Percentiles rank a stretch among this genome's conserved stretches.
Conservation (phyloP, 202 grass and related monocot genomes). For the Carex sylvatica region DNA sequence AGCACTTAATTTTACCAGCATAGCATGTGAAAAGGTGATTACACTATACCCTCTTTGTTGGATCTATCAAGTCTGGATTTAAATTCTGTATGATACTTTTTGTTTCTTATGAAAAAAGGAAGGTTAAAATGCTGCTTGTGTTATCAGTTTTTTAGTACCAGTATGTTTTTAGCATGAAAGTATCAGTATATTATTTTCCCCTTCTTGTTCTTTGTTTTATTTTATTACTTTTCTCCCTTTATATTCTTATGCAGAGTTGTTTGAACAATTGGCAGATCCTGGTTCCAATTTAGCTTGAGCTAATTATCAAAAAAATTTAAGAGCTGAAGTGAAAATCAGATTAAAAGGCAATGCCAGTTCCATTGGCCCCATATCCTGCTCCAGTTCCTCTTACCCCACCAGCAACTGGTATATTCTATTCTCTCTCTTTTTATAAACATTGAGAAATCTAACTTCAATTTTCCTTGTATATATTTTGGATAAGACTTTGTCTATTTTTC, state of each 20-base stretch:
- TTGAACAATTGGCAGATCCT: conserved; percentile 27
- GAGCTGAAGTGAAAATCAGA: conserved; percentile 17
- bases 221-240: background rate
- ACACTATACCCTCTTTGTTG: background rate
- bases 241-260: conserved; percentile 16
- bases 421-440: conserved; percentile 1
- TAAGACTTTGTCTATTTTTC: background rate
- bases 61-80: background rate
- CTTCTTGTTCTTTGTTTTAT: background rate
- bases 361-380: conserved; percentile 83
- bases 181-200: background rate
- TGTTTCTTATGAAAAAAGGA: background rate
- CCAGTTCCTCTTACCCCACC: conserved; percentile 64
- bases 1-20: conserved; percentile 12
- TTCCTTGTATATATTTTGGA: background rate
- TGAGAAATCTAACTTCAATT: background rate
- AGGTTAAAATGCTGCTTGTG: background rate
- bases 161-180: background rate
- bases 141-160: background rate
- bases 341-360: conserved; percentile 86
- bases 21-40: conserved; percentile 25
- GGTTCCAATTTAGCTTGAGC: conserved; percentile 22
- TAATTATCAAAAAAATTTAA: background rate
- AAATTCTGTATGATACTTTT: background rate
- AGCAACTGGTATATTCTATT: conserved; percentile 61